Base-by-base conservation (phyloP, 176 grass and related monocot genomes). In the Ampelocalamus luodianensis region DNA sequence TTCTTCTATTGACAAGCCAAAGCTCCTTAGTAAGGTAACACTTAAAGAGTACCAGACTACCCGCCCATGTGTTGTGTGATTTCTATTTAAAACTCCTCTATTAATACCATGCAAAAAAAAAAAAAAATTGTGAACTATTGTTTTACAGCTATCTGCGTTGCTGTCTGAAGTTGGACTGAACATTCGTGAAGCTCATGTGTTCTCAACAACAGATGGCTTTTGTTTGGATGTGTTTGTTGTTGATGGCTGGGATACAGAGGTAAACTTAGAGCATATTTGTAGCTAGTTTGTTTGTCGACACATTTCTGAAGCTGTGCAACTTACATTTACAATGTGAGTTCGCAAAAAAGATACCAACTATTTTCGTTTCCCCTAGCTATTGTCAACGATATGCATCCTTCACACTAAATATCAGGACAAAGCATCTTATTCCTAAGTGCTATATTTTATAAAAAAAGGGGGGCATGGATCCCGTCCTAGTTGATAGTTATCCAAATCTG, bases 171-270 rank as follows among this genome's bases (percentile, higher is more conserved):
- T 98, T 87, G 93, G 86, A 39, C 70, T 98, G 83, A 94, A 98
- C 56, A 98, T 98, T 66, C 90, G 93, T 71, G 96, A 98, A 92
- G 96, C 91, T 86, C 96, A 98, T 92, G 96, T 96, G n/a, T 98
- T 98, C 87, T 98, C 96, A 78, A 96, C 96, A 59, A 81, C 65
- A 7, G 96, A 98, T 90, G 96, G 96, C 20, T 94, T 90, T 92
- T 98, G 91, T 71, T 88, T 98, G 88, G 96, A 96, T 55, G 86
- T 93, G 10, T 98, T 98, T 90, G 93, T 95, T 87, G 93, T 98
- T 74, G 93, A 96, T 86, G 96, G 96, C 60, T 98, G 96, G 96
- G 71, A 82, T 11, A 84, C 78, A 38, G 88, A 96, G 96, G 96
- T 98, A 82, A 61, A 78, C 16, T 87, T 83, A 22, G 37, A 23